These are phyloP conservation scores for Xylaria multiplex DNA, from an alignment of 2,329 filamentous ascomycete species.

Conservation along the genomic window DNA sequence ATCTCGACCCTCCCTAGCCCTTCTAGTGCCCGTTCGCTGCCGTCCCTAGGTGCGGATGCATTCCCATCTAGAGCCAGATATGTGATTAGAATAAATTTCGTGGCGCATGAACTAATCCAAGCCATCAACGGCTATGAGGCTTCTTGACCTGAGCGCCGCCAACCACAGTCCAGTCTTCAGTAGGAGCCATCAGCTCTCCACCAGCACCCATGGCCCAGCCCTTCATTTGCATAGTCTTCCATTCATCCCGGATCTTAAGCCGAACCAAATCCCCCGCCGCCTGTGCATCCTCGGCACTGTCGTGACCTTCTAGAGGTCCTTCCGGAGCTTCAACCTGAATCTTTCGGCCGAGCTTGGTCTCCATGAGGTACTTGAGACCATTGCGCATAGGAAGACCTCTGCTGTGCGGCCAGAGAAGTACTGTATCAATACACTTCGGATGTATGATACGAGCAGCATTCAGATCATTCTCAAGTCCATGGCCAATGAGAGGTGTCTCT, in stretches of 20 bases:
- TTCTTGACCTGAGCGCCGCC: constrained; percentile 39
- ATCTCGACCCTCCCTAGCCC: not conserved
- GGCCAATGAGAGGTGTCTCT: constrained; percentile 85
- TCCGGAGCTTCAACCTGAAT: constrained; percentile 76
- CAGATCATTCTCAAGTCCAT: constrained; percentile 95
- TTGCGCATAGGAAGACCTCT: constrained; percentile 80
- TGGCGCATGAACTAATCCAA: not conserved
- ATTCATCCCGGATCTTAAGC: constrained; percentile 74
- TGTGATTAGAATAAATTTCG: not conserved
- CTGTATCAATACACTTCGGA: constrained; percentile 84
- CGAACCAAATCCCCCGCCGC: constrained; percentile 88
- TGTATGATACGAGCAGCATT: constrained; percentile 88
- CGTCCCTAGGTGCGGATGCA: not conserved
- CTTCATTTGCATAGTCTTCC: constrained; percentile 70
- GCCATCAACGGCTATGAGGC: constrained; percentile 3
- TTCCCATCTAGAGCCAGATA: not conserved
- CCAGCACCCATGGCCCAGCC: constrained; percentile 72
- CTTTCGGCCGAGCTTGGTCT: constrained; percentile 73
- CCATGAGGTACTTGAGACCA: constrained; percentile 79
- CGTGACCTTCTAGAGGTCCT: constrained; percentile 72
- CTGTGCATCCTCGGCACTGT: constrained; percentile 90
- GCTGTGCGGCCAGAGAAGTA: constrained; percentile 82
- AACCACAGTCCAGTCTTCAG: constrained; percentile 39
- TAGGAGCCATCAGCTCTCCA: constrained; percentile 58
- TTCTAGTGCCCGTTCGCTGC: not conserved